Evolutionary conservation across 1,139 yeast species (phyloP).

Genomic region (Arxiozyma heterogenica): DNA sequence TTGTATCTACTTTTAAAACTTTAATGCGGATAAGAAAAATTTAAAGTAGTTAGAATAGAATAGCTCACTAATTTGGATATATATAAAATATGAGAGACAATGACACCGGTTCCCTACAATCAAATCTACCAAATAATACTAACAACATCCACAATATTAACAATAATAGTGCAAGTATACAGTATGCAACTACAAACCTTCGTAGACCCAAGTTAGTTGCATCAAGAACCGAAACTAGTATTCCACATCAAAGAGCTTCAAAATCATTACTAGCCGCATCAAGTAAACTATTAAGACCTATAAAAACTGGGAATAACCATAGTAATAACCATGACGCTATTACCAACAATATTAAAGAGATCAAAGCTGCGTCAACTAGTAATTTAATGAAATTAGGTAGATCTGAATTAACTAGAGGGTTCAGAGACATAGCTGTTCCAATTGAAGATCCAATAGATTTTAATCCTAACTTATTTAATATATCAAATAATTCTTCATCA

Average conservation of each 20-base stretch:
- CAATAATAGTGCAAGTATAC: not conserved
- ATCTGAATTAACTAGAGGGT: slow-evolving; percentile 12
- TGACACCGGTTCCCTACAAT: not conserved
- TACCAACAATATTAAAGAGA: not conserved
- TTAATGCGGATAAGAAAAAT: not conserved
- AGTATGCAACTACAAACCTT: not conserved
- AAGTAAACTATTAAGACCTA: slow-evolving; percentile 1
- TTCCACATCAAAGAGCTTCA: not conserved
- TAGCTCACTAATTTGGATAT: not conserved
- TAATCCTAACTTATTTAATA: slow-evolving; percentile 1
- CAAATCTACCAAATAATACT: not conserved
- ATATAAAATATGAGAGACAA: not conserved
- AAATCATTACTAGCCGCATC: not conserved
- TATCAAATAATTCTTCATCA: not conserved
- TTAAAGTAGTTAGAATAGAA: not conserved
- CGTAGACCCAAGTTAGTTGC: not conserved
- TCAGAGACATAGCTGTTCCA: slow-evolving; percentile 3
- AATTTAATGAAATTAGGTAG: slow-evolving; percentile 10
- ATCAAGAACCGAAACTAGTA: not conserved
- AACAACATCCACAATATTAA: not conserved
- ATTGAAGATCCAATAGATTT: slow-evolving; percentile 1
- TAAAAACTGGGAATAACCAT: not conserved
- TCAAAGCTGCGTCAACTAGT: slow-evolving; percentile 10
- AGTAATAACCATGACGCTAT: not conserved
- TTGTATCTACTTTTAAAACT: not conserved